phyloP scores from a whole-genome alignment of 1,284 basidiomycete species.

The Ceratobasidium sp. region DNA sequence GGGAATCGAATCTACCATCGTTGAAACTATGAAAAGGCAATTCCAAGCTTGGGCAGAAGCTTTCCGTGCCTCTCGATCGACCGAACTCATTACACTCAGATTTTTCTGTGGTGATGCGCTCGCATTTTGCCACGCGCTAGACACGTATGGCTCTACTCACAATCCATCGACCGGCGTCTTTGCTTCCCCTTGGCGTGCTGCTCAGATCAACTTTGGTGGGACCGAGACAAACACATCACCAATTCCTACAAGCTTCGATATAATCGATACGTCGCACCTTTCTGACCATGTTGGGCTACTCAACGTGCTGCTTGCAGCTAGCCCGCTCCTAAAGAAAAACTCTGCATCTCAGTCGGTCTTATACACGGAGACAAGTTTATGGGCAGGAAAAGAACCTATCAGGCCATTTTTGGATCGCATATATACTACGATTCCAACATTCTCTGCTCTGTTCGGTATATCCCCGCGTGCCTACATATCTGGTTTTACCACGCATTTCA shows the following conservation, averaged over 20 bases:
- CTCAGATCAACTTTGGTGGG: conserved; percentile 13
- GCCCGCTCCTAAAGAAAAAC: background rate
- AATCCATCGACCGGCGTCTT: background rate
- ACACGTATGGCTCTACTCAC: background rate
- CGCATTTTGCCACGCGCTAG: conserved; percentile 21
- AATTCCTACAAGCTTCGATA: background rate
- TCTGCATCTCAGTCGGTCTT: conserved; percentile 17
- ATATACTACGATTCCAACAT: conserved; percentile 15
- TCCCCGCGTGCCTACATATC: conserved; percentile 20
- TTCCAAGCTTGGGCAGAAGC: conserved; percentile 13
- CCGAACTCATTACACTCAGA: background rate
- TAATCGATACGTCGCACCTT: conserved; percentile 28
- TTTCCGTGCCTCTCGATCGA: background rate
- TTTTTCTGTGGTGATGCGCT: conserved; percentile 19
- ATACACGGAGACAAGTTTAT: conserved; percentile 9
- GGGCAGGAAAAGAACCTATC: conserved; percentile 1
- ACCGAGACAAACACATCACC: background rate
- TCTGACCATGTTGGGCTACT: conserved; percentile 23
- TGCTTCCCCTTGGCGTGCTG: conserved; percentile 2
- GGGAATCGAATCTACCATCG: background rate
- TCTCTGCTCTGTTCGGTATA: background rate
- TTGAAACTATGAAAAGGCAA: background rate
- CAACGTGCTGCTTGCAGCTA: conserved; percentile 9
- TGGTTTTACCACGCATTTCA: conserved; percentile 4
- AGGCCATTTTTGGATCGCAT: conserved; percentile 1